Conservation (phyloP, 2,329 filamentous ascomycete species). For the Hansfordia pulvinata region DNA sequence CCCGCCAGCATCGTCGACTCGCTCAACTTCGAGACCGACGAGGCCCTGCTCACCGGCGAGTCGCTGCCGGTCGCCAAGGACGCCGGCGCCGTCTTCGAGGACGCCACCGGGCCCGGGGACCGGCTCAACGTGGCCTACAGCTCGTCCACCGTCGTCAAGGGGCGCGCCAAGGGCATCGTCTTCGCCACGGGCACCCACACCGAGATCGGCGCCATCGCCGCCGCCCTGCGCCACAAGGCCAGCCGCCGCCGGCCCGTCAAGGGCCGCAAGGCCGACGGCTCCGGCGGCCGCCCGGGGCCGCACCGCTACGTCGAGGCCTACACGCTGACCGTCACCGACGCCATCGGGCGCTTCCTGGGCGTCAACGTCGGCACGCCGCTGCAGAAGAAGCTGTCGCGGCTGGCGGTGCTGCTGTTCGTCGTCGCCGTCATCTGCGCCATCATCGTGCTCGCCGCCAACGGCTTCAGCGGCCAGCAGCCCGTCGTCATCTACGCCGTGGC, state of each 20-base stretch:
- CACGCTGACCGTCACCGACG: constrained; percentile 38
- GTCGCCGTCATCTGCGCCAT: constrained; percentile 56
- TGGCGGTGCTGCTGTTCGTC: constrained; percentile 52
- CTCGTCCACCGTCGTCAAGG: constrained; percentile 48
- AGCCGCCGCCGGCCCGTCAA: constrained; percentile 35
- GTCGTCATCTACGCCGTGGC: constrained; percentile 52
- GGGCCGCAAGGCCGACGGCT: constrained; percentile 35
- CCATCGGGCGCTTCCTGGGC: constrained; percentile 49
- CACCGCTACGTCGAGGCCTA: constrained; percentile 34
- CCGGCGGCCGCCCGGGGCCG: constrained; percentile 35
- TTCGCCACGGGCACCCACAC: constrained; percentile 47
- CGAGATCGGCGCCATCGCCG: constrained; percentile 52
- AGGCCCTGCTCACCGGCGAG: constrained; percentile 50
- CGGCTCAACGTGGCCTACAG: constrained; percentile 50
- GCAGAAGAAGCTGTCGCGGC: constrained; percentile 52
- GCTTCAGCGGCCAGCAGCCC: constrained; percentile 37
- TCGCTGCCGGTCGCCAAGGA: constrained; percentile 44
- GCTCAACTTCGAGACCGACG: constrained; percentile 44
- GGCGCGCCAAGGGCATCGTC: constrained; percentile 45
- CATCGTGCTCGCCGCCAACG: constrained; percentile 53
- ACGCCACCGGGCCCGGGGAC: constrained; percentile 43
- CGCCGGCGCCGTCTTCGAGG: constrained; percentile 30
- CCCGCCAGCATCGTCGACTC: constrained; percentile 30
- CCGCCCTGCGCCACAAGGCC: constrained; percentile 41
- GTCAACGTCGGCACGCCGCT: constrained; percentile 57